These are phyloP conservation scores for Fusarium sacchari DNA, from an alignment of 2,329 filamentous ascomycete genomes.

Conservation along the genomic window DNA sequence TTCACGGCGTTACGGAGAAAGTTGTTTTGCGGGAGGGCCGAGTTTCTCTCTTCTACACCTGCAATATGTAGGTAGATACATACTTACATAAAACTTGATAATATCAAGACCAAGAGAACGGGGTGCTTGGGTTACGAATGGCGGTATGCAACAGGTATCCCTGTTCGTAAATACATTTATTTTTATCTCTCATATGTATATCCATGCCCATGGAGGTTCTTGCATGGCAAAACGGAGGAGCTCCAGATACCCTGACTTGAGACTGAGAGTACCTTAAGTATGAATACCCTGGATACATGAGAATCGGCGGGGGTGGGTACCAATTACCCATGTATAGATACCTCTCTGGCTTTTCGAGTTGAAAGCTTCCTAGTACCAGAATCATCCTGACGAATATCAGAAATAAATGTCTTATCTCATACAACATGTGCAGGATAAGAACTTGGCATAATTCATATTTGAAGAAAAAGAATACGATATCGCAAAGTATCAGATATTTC, in stretches of 20 bases:
- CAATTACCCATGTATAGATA: neutral
- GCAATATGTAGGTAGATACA: too few relatives aligned
- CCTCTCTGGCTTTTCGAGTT: neutral
- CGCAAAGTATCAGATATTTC: neutral
- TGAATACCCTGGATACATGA: constrained; percentile 11
- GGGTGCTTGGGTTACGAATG: neutral
- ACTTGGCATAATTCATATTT: too few relatives aligned
- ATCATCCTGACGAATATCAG: too few relatives aligned
- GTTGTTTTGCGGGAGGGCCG: neutral
- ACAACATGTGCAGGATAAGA: neutral
- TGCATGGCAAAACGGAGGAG: neutral
- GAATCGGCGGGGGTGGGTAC: constrained; percentile 33
- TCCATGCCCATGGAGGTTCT: neutral
- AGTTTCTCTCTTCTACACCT: neutral
- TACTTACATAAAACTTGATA: neutral
- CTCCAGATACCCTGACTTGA: neutral
- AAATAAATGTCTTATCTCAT: too few relatives aligned
- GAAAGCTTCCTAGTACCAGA: too few relatives aligned
- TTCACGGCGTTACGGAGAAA: neutral
- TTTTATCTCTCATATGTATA: constrained; percentile 5
- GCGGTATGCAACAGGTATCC: constrained; percentile 20
- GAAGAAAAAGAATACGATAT: neutral
- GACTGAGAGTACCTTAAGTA: neutral
- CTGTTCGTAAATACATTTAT: neutral
- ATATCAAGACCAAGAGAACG: neutral